Evolutionary conservation across 805 yeast genomes (phyloP), one percentile per base, ranked within the genome.

Genomic region (Monosporozyma siamensis): DNA sequence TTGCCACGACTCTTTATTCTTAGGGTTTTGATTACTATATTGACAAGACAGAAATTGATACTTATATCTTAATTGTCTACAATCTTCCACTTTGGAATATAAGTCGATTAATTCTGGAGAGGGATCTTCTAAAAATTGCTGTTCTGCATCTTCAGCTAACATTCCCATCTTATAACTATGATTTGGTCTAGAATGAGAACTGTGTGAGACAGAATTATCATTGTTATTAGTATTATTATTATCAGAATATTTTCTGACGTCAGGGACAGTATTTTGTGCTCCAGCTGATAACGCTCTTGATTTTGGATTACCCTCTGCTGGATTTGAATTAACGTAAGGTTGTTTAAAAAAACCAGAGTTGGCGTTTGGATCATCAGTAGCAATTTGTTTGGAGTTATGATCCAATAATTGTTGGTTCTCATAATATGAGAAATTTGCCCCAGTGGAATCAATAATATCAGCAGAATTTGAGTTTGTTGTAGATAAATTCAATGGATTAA

Each of bases 1-100:
- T 12, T 58, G 58, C 97, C 97, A 92, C 31, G 61, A 65, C 8
- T 68, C 68, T 21, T 53, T 56, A 63, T 94, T 90, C 58, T 90
- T 88, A 2, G 98, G 98, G 62, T 92, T 92, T 52, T 79, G 82
- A 29, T 65, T 58, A 36, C 81, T 82, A 43, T 77, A 68, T 65
- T 92, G 99, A 41, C 76, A 50, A 1, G 97, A 87, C 9, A 75
- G 50, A 2, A 63, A 54, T 63, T 83, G 82, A 60, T 90, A 92
- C 56, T 80, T 82, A 51, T 75, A 78, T 59, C 99, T 78, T 48
- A 85, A 56, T 10, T 74, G 77, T 46, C 90, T 71, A 57, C 96
- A 84, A 31, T 65, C 64, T 44, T 75, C 71, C 27, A 84, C 78
- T 44, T 80, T 76, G 22, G 71, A 59, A 55, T 77, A 83, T 38